phyloP scores from a whole-genome alignment of 2,329 filamentous ascomycete genomes.

The Cladophialophora immunda region DNA sequence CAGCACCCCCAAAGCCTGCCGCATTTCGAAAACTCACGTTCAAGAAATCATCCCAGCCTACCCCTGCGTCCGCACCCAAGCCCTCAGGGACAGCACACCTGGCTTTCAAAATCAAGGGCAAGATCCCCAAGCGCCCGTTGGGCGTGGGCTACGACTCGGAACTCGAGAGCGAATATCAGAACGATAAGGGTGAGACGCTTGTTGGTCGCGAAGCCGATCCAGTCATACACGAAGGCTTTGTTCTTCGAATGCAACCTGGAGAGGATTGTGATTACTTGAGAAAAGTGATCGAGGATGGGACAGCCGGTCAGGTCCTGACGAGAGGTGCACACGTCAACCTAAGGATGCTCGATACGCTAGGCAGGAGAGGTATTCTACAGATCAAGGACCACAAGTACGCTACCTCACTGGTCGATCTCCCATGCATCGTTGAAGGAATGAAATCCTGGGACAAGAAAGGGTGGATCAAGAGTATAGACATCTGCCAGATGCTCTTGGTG shows the following conservation, averaged over 20 bases:
- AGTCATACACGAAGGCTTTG: constrained; percentile 85
- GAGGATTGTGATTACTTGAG: constrained; percentile 85
- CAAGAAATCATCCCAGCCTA: constrained; percentile 36
- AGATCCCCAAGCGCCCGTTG: constrained; percentile 71
- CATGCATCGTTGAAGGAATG: constrained; percentile 88
- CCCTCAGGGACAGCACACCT: constrained; percentile 52
- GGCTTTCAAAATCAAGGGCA: constrained; percentile 72
- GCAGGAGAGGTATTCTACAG: constrained; percentile 75
- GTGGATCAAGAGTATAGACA: constrained; percentile 88
- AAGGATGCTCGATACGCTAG: constrained; percentile 75
- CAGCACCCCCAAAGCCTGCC: constrained; percentile 25
- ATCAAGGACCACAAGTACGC: constrained; percentile 77
- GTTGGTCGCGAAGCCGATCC: constrained; percentile 90
- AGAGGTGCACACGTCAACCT: constrained; percentile 79
- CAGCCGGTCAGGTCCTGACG: constrained; percentile 71
- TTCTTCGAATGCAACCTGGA: constrained; percentile 87
- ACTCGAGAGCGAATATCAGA: constrained; percentile 47
- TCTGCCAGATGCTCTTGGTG: constrained; percentile 88
- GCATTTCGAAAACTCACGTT: constrained; percentile 49
- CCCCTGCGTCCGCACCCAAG: constrained; percentile 14
- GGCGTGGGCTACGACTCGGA: constrained; percentile 98
- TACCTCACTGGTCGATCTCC: constrained; percentile 81
- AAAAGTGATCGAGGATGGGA: constrained; percentile 77
- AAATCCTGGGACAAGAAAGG: constrained; percentile 91
- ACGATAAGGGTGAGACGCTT: constrained; percentile 46